phyloP scores from a whole-genome alignment of 306 rosid genomes.

The Vicia faba region DNA sequence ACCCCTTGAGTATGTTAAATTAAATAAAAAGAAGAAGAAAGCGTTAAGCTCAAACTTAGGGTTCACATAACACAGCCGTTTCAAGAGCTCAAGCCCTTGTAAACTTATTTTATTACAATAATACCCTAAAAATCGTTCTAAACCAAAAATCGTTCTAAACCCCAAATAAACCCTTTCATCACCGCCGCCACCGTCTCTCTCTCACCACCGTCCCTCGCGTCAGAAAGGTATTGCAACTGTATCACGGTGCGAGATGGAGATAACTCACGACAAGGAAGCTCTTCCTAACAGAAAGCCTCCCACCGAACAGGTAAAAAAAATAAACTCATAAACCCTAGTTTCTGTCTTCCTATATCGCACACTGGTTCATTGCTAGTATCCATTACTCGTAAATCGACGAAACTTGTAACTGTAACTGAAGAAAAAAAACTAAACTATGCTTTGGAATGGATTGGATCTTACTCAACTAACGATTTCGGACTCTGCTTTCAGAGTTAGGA shows the following conservation, averaged over 20 bases:
- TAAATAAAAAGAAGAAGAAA: too few species aligned
- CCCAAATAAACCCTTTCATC: slow-evolving; percentile 7
- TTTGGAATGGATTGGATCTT: slow-evolving; percentile 23
- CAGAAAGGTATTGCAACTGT: neutral
- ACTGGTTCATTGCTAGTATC: neutral
- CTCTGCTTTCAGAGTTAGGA: neutral
- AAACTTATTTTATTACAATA: neutral
- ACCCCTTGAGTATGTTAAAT: too few species aligned
- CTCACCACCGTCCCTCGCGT: neutral
- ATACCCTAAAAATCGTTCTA: neutral
- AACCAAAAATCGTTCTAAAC: slow-evolving; percentile 10
- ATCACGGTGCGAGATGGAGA: slow-evolving; percentile 32
- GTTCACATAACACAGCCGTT: neutral
- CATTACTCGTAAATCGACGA: neutral
- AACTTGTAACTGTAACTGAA: neutral
- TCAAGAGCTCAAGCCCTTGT: too few species aligned
- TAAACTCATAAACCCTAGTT: neutral
- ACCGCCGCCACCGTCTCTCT: neutral
- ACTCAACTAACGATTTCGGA: neutral
- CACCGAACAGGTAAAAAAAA: slow-evolving; percentile 33
- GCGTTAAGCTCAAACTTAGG: neutral
- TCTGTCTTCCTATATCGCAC: neutral
- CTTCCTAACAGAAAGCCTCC: slow-evolving; percentile 30
- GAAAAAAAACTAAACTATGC: neutral
- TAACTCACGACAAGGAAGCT: slow-evolving; percentile 20